A percentile compares a stretch with the other conserved stretches of the same genome.
Conservation (phyloP, 164 flowering plant species). For the Nymphaea colorata region DNA sequence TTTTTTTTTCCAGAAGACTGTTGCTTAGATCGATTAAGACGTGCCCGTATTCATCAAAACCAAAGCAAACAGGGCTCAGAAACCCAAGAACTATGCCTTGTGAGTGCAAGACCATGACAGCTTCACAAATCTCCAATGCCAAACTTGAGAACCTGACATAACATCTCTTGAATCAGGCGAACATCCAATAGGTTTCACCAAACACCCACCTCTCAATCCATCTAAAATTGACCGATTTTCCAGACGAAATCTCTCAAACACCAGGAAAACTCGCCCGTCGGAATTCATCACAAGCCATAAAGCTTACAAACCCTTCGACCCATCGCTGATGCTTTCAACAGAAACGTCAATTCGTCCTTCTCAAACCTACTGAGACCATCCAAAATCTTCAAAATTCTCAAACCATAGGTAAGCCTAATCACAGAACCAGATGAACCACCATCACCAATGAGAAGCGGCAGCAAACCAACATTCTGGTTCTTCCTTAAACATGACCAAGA, state of each 20-base stretch:
- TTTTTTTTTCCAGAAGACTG: conserved; percentile 28
- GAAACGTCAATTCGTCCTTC: conserved; percentile 31
- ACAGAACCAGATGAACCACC: no score
- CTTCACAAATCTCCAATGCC: conserved; percentile 51
- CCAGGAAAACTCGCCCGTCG: conserved; percentile 43
- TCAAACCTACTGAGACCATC: conserved; percentile 27
- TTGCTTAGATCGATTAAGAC: conserved; percentile 29
- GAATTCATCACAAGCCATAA: conserved; percentile 63
- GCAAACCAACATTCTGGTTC: conserved; percentile 31
- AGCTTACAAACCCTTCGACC: conserved; percentile 21
- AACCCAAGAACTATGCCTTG: conserved; percentile 50
- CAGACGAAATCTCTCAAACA: conserved; percentile 27
- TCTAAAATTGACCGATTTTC: conserved; percentile 1
- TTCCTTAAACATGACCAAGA: conserved; percentile 8
- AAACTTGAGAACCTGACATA: neutral
- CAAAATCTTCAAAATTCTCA: conserved; percentile 35
- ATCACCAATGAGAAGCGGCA: conserved; percentile 14
- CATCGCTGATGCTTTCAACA: conserved; percentile 23
- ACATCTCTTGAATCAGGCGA: conserved; percentile 1
- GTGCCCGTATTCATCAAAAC: conserved; percentile 44
- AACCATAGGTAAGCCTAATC: no score
- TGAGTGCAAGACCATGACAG: conserved; percentile 36
- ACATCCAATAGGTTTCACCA: neutral
- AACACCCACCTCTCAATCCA: conserved; percentile 7
- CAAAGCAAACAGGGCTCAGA: conserved; percentile 36